Evolutionary conservation across 441 rosid species (phyloP).

Genomic region (Croton laevigatus): DNA sequence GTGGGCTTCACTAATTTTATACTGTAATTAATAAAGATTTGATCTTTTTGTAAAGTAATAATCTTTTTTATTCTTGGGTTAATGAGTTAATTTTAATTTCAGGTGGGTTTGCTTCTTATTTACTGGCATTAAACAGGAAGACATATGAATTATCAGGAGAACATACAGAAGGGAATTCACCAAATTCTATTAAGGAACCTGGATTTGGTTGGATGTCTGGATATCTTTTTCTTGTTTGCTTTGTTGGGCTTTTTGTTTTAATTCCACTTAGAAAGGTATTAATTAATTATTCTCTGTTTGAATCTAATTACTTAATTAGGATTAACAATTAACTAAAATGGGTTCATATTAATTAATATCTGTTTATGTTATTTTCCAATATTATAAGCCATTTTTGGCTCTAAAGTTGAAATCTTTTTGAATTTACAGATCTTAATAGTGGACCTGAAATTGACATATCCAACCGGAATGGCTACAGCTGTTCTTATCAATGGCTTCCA

Average conservation of each 20-base stretch:
- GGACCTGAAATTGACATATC: constrained; percentile 76
- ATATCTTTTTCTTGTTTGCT: constrained; percentile 68
- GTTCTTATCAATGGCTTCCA: constrained; percentile 98
- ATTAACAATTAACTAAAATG: too few species aligned
- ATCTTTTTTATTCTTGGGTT: background rate
- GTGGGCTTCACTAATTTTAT: background rate
- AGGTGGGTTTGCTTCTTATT: constrained; percentile 96
- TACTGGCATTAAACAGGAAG: constrained; percentile 71
- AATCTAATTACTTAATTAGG: too few species aligned
- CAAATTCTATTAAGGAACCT: constrained; percentile 68
- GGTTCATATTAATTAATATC: too few species aligned
- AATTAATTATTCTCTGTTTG: background rate
- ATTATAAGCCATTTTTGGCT: background rate
- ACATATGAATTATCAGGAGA: constrained; percentile 68
- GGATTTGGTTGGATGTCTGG: constrained; percentile 87
- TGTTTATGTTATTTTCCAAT: background rate
- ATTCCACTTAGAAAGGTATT: constrained; percentile 90
- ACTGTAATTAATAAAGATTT: background rate
- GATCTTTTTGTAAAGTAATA: background rate
- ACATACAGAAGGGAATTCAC: constrained; percentile 62
- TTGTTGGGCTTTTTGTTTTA: constrained; percentile 82
- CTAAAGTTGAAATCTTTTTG: background rate
- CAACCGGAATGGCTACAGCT: constrained; percentile 94
- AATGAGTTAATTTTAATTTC: background rate
- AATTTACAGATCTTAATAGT: constrained; percentile 73